phyloP scores from a whole-genome alignment of 148 eudicot species.

The Camellia granthamiana region DNA sequence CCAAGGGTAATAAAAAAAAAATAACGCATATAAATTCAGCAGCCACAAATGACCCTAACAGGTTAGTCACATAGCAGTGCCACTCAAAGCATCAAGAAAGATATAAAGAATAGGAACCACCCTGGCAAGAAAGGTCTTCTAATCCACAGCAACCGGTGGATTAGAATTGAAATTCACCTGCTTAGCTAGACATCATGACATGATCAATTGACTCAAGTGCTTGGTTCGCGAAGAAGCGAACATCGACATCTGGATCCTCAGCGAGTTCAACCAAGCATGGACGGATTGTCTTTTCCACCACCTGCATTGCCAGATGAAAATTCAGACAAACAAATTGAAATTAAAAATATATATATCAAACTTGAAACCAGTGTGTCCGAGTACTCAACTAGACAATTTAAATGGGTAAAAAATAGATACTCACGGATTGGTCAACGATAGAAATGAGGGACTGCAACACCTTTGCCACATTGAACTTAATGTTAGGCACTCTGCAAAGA shows the following conservation, averaged over 20 bases:
- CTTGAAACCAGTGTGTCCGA: background rate
- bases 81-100: conserved; percentile 1
- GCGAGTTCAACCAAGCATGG: conserved; percentile 66
- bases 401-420: conserved; percentile 18
- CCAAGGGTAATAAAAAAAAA: background rate
- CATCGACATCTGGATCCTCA: conserved; percentile 93
- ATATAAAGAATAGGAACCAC: background rate
- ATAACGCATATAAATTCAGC: background rate
- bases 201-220: conserved; percentile 79
- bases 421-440: conserved; percentile 74
- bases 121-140: background rate
- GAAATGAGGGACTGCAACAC: conserved; percentile 75
- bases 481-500: conserved; percentile 71
- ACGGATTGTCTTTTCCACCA: conserved; percentile 68
- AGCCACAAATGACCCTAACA: conserved; percentile 1
- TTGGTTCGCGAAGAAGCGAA: conserved; percentile 74
- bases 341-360: background rate
- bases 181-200: conserved; percentile 73
- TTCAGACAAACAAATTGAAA: background rate
- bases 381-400: background rate
- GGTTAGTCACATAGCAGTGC: background rate
- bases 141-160: background rate
- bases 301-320: conserved; percentile 31
- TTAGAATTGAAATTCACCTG: background rate
- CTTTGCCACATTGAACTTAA: conserved; percentile 88